Base-by-base conservation (phyloP, 495 filamentous ascomycete species). In the Hyaloscypha bicolor region DNA sequence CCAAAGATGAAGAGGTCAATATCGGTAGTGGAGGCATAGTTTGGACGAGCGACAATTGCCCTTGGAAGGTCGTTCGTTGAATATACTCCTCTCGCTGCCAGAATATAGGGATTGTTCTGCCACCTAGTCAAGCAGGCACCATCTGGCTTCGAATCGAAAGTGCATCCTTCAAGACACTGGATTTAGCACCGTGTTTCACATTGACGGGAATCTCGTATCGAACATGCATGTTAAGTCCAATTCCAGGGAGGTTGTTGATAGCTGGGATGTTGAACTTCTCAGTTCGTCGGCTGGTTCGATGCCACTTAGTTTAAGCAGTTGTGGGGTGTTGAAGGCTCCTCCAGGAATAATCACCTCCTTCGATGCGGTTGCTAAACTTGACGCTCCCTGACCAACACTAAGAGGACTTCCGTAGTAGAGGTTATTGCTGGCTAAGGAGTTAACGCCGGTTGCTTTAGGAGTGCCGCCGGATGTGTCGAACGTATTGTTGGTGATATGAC, bases 141-240 rank as follows among this genome's bases (percentile, higher is more conserved):
- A 29, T 63, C 64, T 19, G 63, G 72, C 61, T 69, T 72, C 19
- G 71, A 65, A 66, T 77, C 63, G 71, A 83, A 80, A 1, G 82
- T 85, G 74, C 86, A 88, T 72, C 65, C 22, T 73, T 0, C 6
- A 37, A 21, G 9, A 79, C 73, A 0, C 70, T 68, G 69, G 81
- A 86, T 68, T 82, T 71, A 22, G 71, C 63, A 9, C 80, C 76
- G 4, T 77, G 69, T 2, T 80, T 73, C 37, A 76, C 81, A 31
- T 79, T 76, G 1, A 88, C 78, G 19, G 76, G 70, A 21, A 77
- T 80, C 64, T 90, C 87, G 71, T 87, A 87, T 72, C 84, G 85
- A 67, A 91, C 87, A 59, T 90, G 87, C 0, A 91, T 76, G 73
- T 91, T 91, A 19, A 78, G 77, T 37, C 88, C 89, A 0, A 91